A percentile compares a stretch with the other conserved stretches of the same genome.
phyloP scores from a whole-genome alignment of 495 filamentous ascomycete species.

The Usnea hakonensis region DNA sequence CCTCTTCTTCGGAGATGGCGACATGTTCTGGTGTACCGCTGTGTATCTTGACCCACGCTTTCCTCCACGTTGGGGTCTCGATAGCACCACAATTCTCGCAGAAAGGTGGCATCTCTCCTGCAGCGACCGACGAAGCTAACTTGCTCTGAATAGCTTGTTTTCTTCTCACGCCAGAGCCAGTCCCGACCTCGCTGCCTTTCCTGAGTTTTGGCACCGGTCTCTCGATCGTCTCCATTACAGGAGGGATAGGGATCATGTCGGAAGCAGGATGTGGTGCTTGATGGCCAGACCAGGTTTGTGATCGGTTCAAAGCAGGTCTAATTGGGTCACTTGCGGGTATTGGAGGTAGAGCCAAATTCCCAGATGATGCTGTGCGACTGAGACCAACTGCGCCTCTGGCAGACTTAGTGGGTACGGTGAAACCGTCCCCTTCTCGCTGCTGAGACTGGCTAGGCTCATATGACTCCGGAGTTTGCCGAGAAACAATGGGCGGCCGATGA shows the following conservation, averaged over 20 bases:
- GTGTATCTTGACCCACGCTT: constrained; percentile 67
- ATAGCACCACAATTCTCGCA: constrained; percentile 92
- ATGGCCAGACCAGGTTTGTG: constrained; percentile 42
- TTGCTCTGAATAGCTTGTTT: constrained; percentile 56
- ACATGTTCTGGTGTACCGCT: constrained; percentile 54
- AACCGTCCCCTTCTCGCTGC: constrained; percentile 9
- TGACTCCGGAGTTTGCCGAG: not conserved
- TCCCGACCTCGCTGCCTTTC: constrained; percentile 25
- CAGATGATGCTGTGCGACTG: constrained; percentile 28
- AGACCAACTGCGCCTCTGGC: constrained; percentile 10
- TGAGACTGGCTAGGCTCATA: constrained; percentile 1
- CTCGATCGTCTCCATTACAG: constrained; percentile 5
- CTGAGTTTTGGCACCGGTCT: constrained; percentile 11
- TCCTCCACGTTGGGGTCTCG: constrained; percentile 91
- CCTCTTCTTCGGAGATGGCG: constrained; percentile 58
- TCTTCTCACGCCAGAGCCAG: constrained; percentile 34
- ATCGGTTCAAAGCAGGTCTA: constrained; percentile 38
- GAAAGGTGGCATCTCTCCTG: constrained; percentile 71
- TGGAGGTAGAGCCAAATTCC: constrained; percentile 33
- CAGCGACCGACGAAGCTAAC: constrained; percentile 56
- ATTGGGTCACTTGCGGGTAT: constrained; percentile 52
- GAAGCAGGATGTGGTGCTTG: constrained; percentile 21
- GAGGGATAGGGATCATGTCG: constrained; percentile 11
- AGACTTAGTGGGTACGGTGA: not conserved
- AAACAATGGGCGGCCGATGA: not conserved